Evolutionary conservation across 2,329 filamentous ascomycete genomes (phyloP), one percentile per base, ranked within the genome.

Genomic region (Samsoniella hepiali): DNA sequence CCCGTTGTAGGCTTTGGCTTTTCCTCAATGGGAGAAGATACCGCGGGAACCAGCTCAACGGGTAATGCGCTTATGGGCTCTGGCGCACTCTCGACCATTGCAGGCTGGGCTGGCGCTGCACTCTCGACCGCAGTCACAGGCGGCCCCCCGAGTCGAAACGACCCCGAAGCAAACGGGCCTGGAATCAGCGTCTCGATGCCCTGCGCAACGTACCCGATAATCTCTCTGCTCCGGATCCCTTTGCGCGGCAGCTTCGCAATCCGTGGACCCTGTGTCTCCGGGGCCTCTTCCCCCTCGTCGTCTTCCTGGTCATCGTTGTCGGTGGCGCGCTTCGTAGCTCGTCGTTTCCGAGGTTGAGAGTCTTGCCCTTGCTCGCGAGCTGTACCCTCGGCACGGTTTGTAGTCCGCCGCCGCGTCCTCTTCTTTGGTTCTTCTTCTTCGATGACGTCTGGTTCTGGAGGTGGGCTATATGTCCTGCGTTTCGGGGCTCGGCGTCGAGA

Each of bases 201-300:
- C 2, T 68, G 68, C 27, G 70, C 53, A 9, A 70, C 58, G 53
- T 77, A 78, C 3, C 80, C 80, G 58, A 82, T 73, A n/a, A 82
- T 75, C 63, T 82, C 80, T 65, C 72, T 79, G 68, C 80, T 81
- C 65, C 75, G 80, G 51, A 82, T 71, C 49, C 77, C 77, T 67
- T 76, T 80, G 29, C 76, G 75, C 31, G 73, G 69, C 63, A 82
- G 71, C 49, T 70, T 76, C 1, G 74, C 73, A 22, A 82, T 72
- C 9, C 74, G 74, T 11, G 78, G 78, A 2, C 71, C 72, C 31
- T 51, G 13, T 5, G 31, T 32, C 5, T 51, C 22, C 3, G 57
- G 6, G 17, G 9, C 11, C 22, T 54, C 47, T 11, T 56, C 29
- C 9, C 47, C 31, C n/a, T 40, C 13, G 11, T 13, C 38, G 9